A percentile compares a stretch with the other conserved stretches of the same genome.
Evolutionary conservation across 345 rosid genomes (phyloP).

Genomic region (Syzygium aromaticum): DNA sequence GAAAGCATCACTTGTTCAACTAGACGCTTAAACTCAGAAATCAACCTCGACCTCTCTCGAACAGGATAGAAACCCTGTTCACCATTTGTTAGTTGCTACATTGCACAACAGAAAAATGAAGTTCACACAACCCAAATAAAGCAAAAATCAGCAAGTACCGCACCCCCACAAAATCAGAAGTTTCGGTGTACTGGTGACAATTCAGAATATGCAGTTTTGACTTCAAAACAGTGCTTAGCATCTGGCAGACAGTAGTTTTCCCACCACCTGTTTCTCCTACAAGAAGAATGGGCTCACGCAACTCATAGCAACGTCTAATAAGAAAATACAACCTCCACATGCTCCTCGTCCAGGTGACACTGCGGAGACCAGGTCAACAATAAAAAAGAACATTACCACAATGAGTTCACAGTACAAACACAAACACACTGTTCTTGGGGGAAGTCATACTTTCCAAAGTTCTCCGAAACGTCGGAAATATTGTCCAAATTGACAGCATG

Average conservation of each 20-base stretch:
- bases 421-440: neutral
- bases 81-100: constrained; percentile 1
- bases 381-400: constrained; percentile 2
- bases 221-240: constrained; percentile 44
- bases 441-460: constrained; percentile 5
- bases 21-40: constrained; percentile 37
- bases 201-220: constrained; percentile 72
- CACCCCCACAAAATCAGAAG: constrained; percentile 96
- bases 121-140: neutral
- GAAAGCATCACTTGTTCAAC: constrained; percentile 50
- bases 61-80: constrained; percentile 85
- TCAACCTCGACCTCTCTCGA: constrained; percentile 74
- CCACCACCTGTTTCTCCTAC: constrained; percentile 99
- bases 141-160: constrained; percentile 14
- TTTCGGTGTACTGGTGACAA: constrained; percentile 93
- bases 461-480: neutral
- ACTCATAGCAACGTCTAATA: constrained; percentile 62
- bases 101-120: neutral
- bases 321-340: constrained; percentile 84
- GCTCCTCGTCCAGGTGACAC: constrained; percentile 69
- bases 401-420: neutral
- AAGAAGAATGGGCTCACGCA: constrained; percentile 92
- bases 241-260: constrained; percentile 89
- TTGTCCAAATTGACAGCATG: neutral
- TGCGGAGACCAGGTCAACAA: constrained; percentile 14